Evolutionary conservation across 2,329 filamentous ascomycete species (phyloP), one percentile per base, ranked within the genome.

Genomic region (Alternaria infectoria): DNA sequence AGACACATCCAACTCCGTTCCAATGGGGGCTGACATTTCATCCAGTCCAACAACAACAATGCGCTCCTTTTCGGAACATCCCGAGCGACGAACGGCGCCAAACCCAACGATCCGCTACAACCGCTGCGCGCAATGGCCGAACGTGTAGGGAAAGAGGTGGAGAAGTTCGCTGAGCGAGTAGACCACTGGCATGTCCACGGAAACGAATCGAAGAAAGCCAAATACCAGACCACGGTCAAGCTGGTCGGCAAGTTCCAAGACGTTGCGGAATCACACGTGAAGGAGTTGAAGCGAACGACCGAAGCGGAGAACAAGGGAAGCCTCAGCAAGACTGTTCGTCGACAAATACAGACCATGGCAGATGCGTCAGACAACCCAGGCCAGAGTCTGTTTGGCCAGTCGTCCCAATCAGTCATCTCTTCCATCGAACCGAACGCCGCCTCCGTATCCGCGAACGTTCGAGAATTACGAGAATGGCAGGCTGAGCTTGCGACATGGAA

Each of bases 401-500:
- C 70, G 4, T 64, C 71, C 21, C 66, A 69, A 49, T 69, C 72
- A 0, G 30, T 64, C 50, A 50, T 66, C 12, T 59, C 69, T 6
- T 71, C 73, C 3, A 57, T 65, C 25, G 68, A 74, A 23, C 43
- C 66, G 8, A 59, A 49, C 56, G 54, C 61, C 6, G 51, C 67
- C 19, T 60, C 70, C 26, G 74, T 75, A 32, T 74, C 72, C n/a
- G 69, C 81, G 30, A 81, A 78, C 46, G 74, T 84, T 19, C 77
- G 84, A 57, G 85, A 88, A 64, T 75, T 90, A 12, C 84, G 86
- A 74, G 86, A 88, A 59, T 91, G 93, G 85, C 89, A 96, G 79
- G 86, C 91, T 67, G 96, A 99, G 80, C 88, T 90, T 44, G 93
- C 96, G 72, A 96, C 93, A 0, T 99, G 96, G 96, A 90, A 96